Percentiles rank a stretch among this genome's conserved stretches.
Conservation (phyloP, 2,329 filamentous ascomycete species). For the Passalora sequoiae region DNA sequence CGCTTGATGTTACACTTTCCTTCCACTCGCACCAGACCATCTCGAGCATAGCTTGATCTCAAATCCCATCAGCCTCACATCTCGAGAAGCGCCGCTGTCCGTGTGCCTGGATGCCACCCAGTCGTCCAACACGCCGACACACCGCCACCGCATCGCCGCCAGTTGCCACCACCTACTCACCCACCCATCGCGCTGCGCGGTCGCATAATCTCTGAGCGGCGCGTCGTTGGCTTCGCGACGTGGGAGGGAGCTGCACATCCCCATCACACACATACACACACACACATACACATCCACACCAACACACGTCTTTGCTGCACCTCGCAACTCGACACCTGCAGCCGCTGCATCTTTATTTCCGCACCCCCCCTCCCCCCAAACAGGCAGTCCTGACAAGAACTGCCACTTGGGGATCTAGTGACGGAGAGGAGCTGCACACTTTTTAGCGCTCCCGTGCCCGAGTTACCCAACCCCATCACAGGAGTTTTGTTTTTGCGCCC, state of each 20-base stretch:
- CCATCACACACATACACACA: too few species aligned
- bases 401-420: slow-evolving; percentile 6
- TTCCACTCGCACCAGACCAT: slow-evolving; percentile 1
- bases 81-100: neutral
- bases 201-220: neutral
- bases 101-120: neutral
- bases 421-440: neutral
- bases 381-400: slow-evolving; percentile 7
- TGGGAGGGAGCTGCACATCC: too few species aligned
- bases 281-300: too few species aligned
- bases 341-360: neutral
- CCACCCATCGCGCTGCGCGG: neutral
- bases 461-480: neutral
- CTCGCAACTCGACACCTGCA: neutral
- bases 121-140: neutral
- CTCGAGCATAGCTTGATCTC: slow-evolving; percentile 7
- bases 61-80: slow-evolving; percentile 7
- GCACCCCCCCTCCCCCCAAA: too few species aligned
- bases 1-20: slow-evolving; percentile 4
- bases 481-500: too few species aligned
- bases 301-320: too few species aligned
- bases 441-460: slow-evolving; percentile 10
- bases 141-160: neutral
- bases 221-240: too few species aligned
- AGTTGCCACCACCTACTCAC: too few species aligned